Percentiles rank a stretch among this genome's conserved stretches.
These are phyloP conservation scores for Paragyromitra xinjiangensis DNA, from an alignment of 495 filamentous ascomycete genomes.

Conservation along the genomic window DNA sequence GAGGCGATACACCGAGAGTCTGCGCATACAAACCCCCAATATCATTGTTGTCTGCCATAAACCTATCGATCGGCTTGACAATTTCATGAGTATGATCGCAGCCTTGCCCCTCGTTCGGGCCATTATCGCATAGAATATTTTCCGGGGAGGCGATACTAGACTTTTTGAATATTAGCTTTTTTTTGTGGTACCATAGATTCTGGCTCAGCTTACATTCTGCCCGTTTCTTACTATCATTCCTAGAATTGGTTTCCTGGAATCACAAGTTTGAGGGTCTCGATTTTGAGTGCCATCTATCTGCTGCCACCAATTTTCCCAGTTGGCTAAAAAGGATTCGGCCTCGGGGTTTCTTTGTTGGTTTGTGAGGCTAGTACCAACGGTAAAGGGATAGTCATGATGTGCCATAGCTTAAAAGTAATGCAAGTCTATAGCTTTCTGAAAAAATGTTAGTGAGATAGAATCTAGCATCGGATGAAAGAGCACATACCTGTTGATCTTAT, in stretches of 20 bases:
- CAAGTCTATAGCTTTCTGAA: neutral
- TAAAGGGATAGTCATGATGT: neutral
- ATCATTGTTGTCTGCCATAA: neutral
- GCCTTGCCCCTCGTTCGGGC: neutral
- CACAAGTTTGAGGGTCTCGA: neutral
- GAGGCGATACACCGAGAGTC: neutral
- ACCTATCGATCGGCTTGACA: neutral
- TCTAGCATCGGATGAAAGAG: neutral
- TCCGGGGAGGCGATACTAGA: neutral
- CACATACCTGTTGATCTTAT: neutral
- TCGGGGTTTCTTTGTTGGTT: neutral
- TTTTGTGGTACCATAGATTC: neutral
- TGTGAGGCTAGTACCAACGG: neutral
- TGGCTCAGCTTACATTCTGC: constrained; percentile 16
- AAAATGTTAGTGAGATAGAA: neutral
- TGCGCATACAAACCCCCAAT: neutral
- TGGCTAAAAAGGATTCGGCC: neutral
- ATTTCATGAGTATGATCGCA: neutral
- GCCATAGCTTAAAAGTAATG: neutral
- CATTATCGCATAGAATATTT: neutral
- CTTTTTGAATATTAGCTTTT: constrained; percentile 18
- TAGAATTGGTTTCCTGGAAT: neutral
- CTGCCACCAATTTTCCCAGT: neutral
- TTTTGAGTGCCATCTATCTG: neutral
- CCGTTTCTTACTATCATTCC: neutral